A percentile compares a stretch with the other conserved stretches of the same genome.
These are phyloP conservation scores for Lactarius evosmus DNA, from an alignment of 768 basidiomycete species.

Conservation along the genomic window DNA sequence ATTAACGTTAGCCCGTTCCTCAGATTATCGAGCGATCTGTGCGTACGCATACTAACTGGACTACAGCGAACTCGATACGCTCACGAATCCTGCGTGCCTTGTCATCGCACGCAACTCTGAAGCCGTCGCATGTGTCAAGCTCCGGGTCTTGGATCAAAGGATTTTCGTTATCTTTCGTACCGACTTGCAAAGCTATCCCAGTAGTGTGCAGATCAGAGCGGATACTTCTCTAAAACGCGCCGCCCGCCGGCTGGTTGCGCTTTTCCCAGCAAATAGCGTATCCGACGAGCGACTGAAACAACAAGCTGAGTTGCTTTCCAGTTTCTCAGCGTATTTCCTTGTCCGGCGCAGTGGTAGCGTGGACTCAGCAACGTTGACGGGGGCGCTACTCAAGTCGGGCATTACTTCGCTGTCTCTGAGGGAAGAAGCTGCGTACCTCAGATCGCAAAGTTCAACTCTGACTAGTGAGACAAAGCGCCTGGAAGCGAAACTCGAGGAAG, in stretches of 20 bases:
- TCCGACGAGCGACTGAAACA: neutral
- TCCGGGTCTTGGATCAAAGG: neutral
- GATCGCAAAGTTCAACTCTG: neutral
- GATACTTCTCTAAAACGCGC: neutral
- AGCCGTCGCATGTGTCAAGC: neutral
- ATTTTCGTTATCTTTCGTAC: neutral
- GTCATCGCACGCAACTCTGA: neutral
- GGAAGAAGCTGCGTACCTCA: neutral
- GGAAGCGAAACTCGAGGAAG: neutral
- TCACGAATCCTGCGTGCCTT: neutral
- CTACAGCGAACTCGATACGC: neutral
- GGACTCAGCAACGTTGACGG: neutral
- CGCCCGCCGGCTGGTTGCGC: neutral
- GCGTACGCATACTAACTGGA: neutral
- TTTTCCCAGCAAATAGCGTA: neutral
- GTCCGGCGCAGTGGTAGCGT: neutral
- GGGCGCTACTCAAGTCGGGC: neutral
- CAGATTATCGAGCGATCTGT: neutral
- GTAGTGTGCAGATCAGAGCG: neutral
- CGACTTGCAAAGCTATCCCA: neutral
- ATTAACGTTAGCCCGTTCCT: neutral
- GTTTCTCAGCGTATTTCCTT: neutral
- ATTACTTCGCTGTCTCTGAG: neutral
- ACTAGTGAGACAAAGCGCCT: neutral
- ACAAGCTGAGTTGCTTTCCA: neutral